phyloP scores from a whole-genome alignment of 2,329 filamentous ascomycete species.

The Colletotrichum sp. region DNA sequence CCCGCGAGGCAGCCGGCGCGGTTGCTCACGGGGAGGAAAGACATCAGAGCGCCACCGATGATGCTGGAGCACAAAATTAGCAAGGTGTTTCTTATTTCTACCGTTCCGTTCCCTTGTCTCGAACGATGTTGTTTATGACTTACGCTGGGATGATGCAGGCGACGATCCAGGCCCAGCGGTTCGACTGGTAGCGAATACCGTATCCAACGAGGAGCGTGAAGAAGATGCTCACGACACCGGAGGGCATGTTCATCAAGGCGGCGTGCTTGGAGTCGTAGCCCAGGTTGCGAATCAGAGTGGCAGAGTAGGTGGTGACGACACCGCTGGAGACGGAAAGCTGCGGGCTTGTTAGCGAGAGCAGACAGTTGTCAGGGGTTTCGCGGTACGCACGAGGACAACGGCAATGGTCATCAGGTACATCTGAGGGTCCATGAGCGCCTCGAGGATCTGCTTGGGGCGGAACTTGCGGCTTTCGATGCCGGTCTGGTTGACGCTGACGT shows the following conservation, averaged over 20 bases:
- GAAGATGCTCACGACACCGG: slow-evolving; percentile 56
- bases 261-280: slow-evolving; percentile 49
- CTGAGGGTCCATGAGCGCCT: slow-evolving; percentile 57
- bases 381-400: slow-evolving; percentile 48
- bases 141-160: slow-evolving; percentile 53
- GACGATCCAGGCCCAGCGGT: slow-evolving; percentile 57
- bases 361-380: not conserved
- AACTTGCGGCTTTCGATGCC: slow-evolving; percentile 61
- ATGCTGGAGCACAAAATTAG: slow-evolving; percentile 32
- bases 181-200: slow-evolving; percentile 49
- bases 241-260: slow-evolving; percentile 61
- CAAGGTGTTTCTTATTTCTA: not conserved
- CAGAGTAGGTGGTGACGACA: slow-evolving; percentile 59
- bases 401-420: slow-evolving; percentile 54
- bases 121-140: slow-evolving; percentile 16
- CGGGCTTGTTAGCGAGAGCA: not conserved
- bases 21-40: slow-evolving; percentile 52
- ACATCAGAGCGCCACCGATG: slow-evolving; percentile 57
- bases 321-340: slow-evolving; percentile 56
- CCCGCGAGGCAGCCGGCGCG: slow-evolving; percentile 51
- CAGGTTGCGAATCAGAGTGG: slow-evolving; percentile 55
- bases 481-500: slow-evolving; percentile 62
- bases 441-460: slow-evolving; percentile 55
- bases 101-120: too few relatives aligned
- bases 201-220: slow-evolving; percentile 54